These are phyloP conservation scores for Lepiota venenata DNA, from an alignment of 768 basidiomycete species.

Conservation along the genomic window DNA sequence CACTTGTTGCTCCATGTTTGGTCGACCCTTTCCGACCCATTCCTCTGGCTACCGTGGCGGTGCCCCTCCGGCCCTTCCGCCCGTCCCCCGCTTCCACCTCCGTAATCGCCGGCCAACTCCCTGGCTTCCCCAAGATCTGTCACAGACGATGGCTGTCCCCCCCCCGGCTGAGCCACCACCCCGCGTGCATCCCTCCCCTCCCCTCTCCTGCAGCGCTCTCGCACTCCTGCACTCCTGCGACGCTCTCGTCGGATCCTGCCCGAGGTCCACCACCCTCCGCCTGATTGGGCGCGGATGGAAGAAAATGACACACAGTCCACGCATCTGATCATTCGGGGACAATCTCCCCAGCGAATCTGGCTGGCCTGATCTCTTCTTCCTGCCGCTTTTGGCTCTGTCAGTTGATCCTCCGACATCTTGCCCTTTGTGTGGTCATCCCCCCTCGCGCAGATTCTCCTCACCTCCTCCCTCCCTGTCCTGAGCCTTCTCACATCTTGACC, in stretches of 20 bases:
- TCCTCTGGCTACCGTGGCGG: background rate
- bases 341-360: constrained; percentile 6
- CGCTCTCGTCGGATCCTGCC: constrained; percentile 3
- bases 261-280: background rate
- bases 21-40: background rate
- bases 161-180: constrained; percentile 11
- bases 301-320: background rate
- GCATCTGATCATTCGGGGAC: background rate
- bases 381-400: constrained; percentile 2
- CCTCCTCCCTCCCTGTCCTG: background rate
- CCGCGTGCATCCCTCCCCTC: constrained; percentile 4
- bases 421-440: constrained; percentile 8
- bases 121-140: constrained; percentile 4
- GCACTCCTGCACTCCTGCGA: constrained; percentile 1
- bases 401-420: constrained; percentile 9
- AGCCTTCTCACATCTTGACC: constrained; percentile 7
- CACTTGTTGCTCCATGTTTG: background rate
- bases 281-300: background rate
- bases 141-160: background rate
- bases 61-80: background rate
- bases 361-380: background rate
- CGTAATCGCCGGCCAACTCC: background rate
- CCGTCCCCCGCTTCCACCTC: background rate
- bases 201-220: background rate
- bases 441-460: background rate